Evolutionary conservation across 352 stramenopile species (phyloP).

Genomic region (Globisporangium mamillatum): DNA sequence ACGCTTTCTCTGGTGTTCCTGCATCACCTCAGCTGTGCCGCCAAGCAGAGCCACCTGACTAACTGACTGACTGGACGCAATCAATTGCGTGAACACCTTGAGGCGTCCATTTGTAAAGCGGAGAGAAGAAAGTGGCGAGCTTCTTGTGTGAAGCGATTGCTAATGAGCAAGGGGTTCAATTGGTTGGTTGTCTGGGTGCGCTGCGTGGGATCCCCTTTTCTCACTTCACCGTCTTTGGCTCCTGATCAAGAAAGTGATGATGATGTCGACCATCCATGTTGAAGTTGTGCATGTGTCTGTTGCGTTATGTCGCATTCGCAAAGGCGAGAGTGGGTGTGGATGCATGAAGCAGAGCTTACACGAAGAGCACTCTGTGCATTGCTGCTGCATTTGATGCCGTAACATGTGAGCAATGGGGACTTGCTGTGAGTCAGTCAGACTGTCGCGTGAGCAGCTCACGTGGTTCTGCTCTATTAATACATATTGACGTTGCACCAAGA

Average conservation of each 20-base stretch:
- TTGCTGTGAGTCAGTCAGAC: too few relatives aligned
- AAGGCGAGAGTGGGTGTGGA: background rate
- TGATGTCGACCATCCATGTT: conserved; percentile 5
- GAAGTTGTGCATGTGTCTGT: conserved; percentile 8
- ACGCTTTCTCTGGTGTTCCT: background rate
- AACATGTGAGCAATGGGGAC: too few relatives aligned
- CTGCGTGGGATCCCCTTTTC: background rate
- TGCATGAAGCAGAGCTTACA: background rate
- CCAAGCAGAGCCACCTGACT: background rate
- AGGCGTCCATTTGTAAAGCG: background rate
- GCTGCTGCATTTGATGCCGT: background rate
- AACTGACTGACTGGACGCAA: background rate
- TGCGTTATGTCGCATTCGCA: background rate
- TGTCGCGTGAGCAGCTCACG: too few relatives aligned
- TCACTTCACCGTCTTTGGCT: background rate
- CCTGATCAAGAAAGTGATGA: background rate
- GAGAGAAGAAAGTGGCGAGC: background rate
- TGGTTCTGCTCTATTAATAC: too few relatives aligned
- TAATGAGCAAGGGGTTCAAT: background rate
- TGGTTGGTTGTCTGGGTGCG: background rate
- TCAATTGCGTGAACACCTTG: background rate
- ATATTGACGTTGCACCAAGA: background rate
- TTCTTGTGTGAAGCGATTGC: background rate
- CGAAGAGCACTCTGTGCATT: background rate
- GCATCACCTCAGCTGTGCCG: background rate